These are phyloP conservation scores for Neopestalotiopsis sp. DNA, from an alignment of 2,329 filamentous ascomycete genomes.

Conservation along the genomic window DNA sequence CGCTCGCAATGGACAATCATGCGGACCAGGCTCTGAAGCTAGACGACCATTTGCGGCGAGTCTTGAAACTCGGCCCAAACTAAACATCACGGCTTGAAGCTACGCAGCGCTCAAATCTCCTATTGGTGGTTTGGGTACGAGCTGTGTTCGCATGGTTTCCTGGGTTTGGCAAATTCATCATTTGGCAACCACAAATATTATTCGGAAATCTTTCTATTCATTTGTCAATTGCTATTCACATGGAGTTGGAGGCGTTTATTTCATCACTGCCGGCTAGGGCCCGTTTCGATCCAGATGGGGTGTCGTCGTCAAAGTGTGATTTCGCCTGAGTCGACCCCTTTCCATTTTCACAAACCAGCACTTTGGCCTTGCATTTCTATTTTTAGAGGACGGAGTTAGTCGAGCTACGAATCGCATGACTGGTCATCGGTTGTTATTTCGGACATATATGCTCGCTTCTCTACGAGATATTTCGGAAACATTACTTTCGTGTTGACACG, in stretches of 20 bases:
- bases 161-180: constrained; percentile 18
- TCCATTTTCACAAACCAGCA: constrained; percentile 21
- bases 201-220: constrained; percentile 13
- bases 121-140: constrained; percentile 22
- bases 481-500: constrained; percentile 17
- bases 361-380: constrained; percentile 22
- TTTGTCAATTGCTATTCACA: constrained; percentile 1
- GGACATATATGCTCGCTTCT: constrained; percentile 22
- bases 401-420: constrained; percentile 30
- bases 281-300: constrained; percentile 11
- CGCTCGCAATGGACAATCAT: constrained; percentile 26
- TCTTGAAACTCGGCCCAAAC: constrained; percentile 49
- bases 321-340: constrained; percentile 10
- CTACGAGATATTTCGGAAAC: constrained; percentile 20
- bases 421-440: constrained; percentile 32
- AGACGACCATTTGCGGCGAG: constrained; percentile 59
- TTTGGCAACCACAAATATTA: constrained; percentile 27
- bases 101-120: neutral
- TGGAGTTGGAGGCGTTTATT: constrained; percentile 1
- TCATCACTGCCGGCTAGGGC: constrained; percentile 9
- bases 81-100: neutral
- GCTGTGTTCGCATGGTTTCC: constrained; percentile 17
- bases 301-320: constrained; percentile 21
- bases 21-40: constrained; percentile 51
- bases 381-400: constrained; percentile 26